Evolutionary conservation across 768 basidiomycete species (phyloP).

Genomic region (Tricholoma sp.): DNA sequence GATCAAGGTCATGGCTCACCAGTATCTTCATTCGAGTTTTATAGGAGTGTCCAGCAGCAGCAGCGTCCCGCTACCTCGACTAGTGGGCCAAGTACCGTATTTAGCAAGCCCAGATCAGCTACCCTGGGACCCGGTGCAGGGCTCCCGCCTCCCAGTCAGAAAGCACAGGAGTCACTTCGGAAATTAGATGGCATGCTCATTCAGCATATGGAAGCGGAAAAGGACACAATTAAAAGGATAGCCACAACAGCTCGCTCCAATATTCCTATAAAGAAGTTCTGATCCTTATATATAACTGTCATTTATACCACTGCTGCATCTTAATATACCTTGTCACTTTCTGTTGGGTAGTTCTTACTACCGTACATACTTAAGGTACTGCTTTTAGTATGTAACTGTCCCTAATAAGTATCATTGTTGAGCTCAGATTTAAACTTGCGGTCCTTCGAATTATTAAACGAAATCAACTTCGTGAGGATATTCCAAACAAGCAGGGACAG

Average conservation of each 20-base stretch:
- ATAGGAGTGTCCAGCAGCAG: constrained; percentile 40
- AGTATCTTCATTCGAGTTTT: constrained; percentile 40
- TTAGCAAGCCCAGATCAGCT: constrained; percentile 24
- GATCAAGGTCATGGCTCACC: constrained; percentile 31
- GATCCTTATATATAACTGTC: constrained; percentile 9
- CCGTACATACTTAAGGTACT: too few species aligned
- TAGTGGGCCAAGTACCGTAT: constrained; percentile 5
- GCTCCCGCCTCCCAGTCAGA: constrained; percentile 29
- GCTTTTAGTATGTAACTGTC: too few species aligned
- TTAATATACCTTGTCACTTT: constrained; percentile 16
- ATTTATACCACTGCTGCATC: constrained; percentile 19
- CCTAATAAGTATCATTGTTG: too few species aligned
- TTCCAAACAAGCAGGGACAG: too few species aligned
- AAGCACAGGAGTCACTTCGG: constrained; percentile 53
- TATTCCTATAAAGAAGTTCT: constrained; percentile 15
- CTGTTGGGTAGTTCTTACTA: neutral
- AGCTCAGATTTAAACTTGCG: too few species aligned
- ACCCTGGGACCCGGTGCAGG: constrained; percentile 23
- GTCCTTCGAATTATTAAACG: too few species aligned
- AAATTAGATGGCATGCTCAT: constrained; percentile 76
- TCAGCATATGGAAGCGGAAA: constrained; percentile 81
- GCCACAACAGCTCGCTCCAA: constrained; percentile 37
- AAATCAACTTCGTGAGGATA: too few species aligned
- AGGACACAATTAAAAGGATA: constrained; percentile 74
- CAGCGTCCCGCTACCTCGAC: constrained; percentile 9